A percentile compares a stretch with the other conserved stretches of the same genome.
Evolutionary conservation across 2,329 filamentous ascomycete genomes (phyloP).

Genomic region (Clonostachys rosea): DNA sequence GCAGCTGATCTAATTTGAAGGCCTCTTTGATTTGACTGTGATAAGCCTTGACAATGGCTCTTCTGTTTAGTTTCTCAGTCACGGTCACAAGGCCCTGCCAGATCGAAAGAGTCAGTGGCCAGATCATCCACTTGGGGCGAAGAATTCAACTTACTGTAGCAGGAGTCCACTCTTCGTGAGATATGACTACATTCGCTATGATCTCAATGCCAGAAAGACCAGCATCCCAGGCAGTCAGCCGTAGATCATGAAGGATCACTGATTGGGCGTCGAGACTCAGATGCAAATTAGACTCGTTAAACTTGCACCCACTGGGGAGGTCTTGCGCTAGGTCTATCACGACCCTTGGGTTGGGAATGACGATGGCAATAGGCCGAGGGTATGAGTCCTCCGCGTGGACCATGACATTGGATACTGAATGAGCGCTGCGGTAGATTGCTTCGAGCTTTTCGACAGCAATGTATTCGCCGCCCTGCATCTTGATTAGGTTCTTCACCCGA

Average conservation of each 20-base stretch:
- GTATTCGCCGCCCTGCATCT: slow-evolving; percentile 63
- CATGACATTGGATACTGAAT: slow-evolving; percentile 83
- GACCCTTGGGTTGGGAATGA: slow-evolving; percentile 63
- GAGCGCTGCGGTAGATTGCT: slow-evolving; percentile 36
- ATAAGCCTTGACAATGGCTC: slow-evolving; percentile 43
- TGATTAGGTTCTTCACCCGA: slow-evolving; percentile 65
- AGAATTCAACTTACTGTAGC: slow-evolving; percentile 62
- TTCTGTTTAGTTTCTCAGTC: slow-evolving; percentile 56
- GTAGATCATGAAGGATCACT: slow-evolving; percentile 62
- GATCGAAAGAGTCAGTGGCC: not conserved
- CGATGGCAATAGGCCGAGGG: slow-evolving; percentile 76
- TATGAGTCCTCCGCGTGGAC: slow-evolving; percentile 74
- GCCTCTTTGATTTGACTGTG: slow-evolving; percentile 41
- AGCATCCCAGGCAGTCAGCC: slow-evolving; percentile 57
- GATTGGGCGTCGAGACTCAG: slow-evolving; percentile 59
- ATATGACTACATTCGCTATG: slow-evolving; percentile 70
- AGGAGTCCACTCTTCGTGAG: slow-evolving; percentile 85
- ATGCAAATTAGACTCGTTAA: slow-evolving; percentile 65
- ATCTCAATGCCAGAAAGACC: slow-evolving; percentile 70
- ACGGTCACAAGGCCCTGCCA: slow-evolving; percentile 52
- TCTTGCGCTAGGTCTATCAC: slow-evolving; percentile 55
- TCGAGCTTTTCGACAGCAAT: slow-evolving; percentile 50
- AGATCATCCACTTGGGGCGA: not conserved
- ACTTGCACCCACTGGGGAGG: slow-evolving; percentile 32
- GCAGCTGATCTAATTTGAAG: slow-evolving; percentile 13